Evolutionary conservation across 495 filamentous ascomycete genomes (phyloP).

Genomic region (Recurvomyces mirabilis): DNA sequence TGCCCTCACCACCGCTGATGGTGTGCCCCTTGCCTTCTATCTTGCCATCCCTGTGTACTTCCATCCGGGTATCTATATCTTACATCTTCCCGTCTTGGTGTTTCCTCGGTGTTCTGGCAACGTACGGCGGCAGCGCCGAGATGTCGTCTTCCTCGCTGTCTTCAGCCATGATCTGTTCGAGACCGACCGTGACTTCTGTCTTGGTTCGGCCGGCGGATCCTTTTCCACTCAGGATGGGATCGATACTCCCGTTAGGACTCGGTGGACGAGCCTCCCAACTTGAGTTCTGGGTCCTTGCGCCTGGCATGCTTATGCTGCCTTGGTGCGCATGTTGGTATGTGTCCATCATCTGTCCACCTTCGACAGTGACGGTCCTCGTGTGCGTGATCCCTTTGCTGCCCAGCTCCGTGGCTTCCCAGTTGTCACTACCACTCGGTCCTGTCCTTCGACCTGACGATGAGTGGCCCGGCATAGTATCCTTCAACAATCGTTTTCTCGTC

Average conservation of each 20-base stretch:
- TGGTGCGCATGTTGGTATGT: neutral
- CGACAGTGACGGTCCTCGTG: slow-evolving; percentile 19
- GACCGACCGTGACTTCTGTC: slow-evolving; percentile 4
- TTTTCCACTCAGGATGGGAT: slow-evolving; percentile 11
- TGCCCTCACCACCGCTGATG: no score
- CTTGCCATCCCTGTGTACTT: no score
- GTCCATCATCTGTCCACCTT: slow-evolving; percentile 13
- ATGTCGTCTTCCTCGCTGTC: slow-evolving; percentile 8
- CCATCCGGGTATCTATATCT: no score
- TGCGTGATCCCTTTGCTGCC: slow-evolving; percentile 20
- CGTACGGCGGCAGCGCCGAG: slow-evolving; percentile 6
- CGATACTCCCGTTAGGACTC: slow-evolving; percentile 13
- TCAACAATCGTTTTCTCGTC: slow-evolving; percentile 17
- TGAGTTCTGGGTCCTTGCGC: neutral
- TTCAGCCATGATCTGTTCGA: slow-evolving; percentile 6
- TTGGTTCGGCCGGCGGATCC: slow-evolving; percentile 3
- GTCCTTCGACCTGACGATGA: slow-evolving; percentile 1
- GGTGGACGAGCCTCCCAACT: slow-evolving; percentile 1
- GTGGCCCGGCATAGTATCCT: slow-evolving; percentile 19
- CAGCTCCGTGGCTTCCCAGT: slow-evolving; percentile 15
- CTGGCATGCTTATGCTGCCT: neutral
- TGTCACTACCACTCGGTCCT: neutral
- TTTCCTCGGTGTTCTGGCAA: neutral
- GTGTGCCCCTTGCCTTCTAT: no score
- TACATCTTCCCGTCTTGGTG: no score